Conservation (phyloP, 2,329 filamentous ascomycete species). For the Rhynchosporium secalis region DNA sequence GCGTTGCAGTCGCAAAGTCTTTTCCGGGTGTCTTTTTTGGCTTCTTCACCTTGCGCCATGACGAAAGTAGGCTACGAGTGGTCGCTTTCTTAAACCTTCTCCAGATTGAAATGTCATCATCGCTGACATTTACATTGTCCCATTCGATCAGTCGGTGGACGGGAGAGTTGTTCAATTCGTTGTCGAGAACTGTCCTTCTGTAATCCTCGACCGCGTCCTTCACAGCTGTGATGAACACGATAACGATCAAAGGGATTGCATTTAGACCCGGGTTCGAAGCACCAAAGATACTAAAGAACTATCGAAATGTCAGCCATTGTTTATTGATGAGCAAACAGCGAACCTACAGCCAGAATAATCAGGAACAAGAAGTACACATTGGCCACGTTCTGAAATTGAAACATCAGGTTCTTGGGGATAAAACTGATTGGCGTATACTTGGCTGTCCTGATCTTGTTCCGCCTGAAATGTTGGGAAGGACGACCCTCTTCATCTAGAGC, state of each 20-base stretch:
- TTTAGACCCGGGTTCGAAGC: conserved; percentile 86
- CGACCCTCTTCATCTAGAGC: conserved; percentile 79
- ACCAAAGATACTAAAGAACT: conserved; percentile 97
- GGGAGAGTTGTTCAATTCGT: conserved; percentile 91
- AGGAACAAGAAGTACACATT: conserved; percentile 98
- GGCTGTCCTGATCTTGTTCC: conserved; percentile 97
- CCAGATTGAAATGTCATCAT: conserved; percentile 84
- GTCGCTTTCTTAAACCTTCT: conserved; percentile 87
- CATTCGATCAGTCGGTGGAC: conserved; percentile 87
- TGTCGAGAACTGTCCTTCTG: conserved; percentile 86
- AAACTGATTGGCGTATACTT: conserved; percentile 97
- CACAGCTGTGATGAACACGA: conserved; percentile 81
- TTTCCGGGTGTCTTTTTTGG: conserved; percentile 46
- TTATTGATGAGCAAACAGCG: background rate
- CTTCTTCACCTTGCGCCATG: conserved; percentile 51
- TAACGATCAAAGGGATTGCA: conserved; percentile 89
- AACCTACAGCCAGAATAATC: conserved; percentile 87
- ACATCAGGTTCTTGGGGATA: conserved; percentile 93
- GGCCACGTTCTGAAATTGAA: conserved; percentile 97
- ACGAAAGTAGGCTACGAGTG: conserved; percentile 39
- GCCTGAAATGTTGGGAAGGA: conserved; percentile 67
- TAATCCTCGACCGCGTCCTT: conserved; percentile 98
- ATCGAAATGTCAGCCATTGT: conserved; percentile 36
- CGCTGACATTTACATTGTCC: conserved; percentile 89
- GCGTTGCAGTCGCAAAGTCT: conserved; percentile 27